Base-by-base conservation (phyloP, 176 grass and related monocot species). In the Raddia distichophylla region DNA sequence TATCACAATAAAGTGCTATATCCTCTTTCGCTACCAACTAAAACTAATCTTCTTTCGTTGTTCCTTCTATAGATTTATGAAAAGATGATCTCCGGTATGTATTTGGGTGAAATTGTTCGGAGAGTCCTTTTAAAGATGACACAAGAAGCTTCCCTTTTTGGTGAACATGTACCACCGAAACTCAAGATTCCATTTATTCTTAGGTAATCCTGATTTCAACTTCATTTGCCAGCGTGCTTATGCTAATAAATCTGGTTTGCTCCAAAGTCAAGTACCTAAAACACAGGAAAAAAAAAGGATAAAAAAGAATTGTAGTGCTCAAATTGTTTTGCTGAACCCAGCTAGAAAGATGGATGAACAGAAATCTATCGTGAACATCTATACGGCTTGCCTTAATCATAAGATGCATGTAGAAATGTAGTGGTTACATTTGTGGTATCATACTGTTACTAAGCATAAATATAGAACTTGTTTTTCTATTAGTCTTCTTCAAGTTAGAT, bases 31-130 rank as follows among this genome's bases (percentile, higher is more conserved):
- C 57, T 59, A 10, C 50, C 46, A 46, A 55, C 44, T n/a, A 66
- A 13, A 46, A 65, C 72, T 32, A 72, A 48, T 20, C 65, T 50
- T 27, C 27, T 78, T 17, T 3, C 62, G 27, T 65, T 57, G 45
- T 60, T 70, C 5, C 51, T 53, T 85, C 51, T 67, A 14, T 60
- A 96, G 94, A 91, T 97, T 73, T 93, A 82, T 76, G 94, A 97
- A 65, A 97, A 97, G 74, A 85, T 97, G 80, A 93, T 97, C 69
- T 97, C 94, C 50, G 94, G 94, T 40, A 91, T 97, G 94, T 97
- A 97, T 80, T 86, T 97, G 80, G 94, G 94, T 14, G 88, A 97
- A 85, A 82, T 97, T 76, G 80, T 93, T 48, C 60, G 91, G 75
- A 87, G 94, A 79, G 83, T 89, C 51, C 67, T 97, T 15, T 85